phyloP scores from a whole-genome alignment of 129 eudicot genomes.

The Pulicaria dysenterica region DNA sequence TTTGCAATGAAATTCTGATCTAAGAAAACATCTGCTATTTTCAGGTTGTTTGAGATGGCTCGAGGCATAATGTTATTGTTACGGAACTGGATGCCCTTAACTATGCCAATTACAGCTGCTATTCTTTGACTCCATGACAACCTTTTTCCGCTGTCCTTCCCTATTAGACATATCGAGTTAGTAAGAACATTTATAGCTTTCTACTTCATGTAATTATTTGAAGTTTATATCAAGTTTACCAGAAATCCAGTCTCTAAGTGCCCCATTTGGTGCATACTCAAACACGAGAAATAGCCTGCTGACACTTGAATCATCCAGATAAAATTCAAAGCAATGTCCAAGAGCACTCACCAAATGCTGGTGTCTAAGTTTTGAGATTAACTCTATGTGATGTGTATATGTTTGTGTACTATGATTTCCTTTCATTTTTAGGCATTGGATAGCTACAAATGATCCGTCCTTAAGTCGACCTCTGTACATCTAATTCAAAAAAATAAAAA shows the following conservation, averaged over 20 bases:
- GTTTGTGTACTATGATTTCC: constrained; percentile 55
- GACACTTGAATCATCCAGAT: constrained; percentile 86
- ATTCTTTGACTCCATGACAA: constrained; percentile 83
- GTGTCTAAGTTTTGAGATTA: constrained; percentile 87
- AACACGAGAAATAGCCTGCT: constrained; percentile 79
- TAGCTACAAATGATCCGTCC: constrained; percentile 61
- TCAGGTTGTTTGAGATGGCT: constrained; percentile 56
- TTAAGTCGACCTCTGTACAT: constrained; percentile 71
- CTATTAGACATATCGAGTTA: constrained; percentile 34
- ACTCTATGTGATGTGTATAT: constrained; percentile 70
- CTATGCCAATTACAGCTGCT: constrained; percentile 76
- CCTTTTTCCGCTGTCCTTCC: constrained; percentile 33
- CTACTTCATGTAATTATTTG: background rate
- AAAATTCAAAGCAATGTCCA: constrained; percentile 90
- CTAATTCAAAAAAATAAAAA: constrained; percentile 52
- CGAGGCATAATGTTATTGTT: constrained; percentile 76
- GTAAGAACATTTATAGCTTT: background rate
- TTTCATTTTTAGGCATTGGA: constrained; percentile 79
- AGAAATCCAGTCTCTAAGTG: constrained; percentile 72
- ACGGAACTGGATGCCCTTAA: constrained; percentile 89
- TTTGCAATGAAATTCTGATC: constrained; percentile 79
- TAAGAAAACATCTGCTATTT: constrained; percentile 72
- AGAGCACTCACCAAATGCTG: constrained; percentile 80
- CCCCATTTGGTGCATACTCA: constrained; percentile 80
- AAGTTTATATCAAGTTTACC: constrained; percentile 46